These are phyloP conservation scores for Hypoxylon sp. DNA, from an alignment of 2,329 filamentous ascomycete species.

Conservation along the genomic window DNA sequence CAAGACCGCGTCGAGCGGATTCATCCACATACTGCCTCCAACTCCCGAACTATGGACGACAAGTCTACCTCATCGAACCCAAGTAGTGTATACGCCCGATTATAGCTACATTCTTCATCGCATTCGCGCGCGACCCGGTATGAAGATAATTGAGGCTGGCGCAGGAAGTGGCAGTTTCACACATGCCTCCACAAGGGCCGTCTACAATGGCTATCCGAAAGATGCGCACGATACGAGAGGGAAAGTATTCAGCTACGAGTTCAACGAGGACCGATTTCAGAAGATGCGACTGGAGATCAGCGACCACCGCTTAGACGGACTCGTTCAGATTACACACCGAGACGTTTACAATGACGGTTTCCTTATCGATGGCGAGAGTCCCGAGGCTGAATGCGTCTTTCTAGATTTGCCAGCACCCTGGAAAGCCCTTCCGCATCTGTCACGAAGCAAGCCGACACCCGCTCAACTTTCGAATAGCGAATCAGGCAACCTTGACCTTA, in stretches of 20 bases:
- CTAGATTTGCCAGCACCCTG: constrained; percentile 84
- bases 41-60: constrained; percentile 85
- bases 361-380: constrained; percentile 65
- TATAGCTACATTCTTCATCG: constrained; percentile 86
- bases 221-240: constrained; percentile 60
- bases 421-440: constrained; percentile 80
- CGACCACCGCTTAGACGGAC: constrained; percentile 69
- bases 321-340: constrained; percentile 78
- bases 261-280: constrained; percentile 74
- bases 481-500: constrained; percentile 29
- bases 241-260: constrained; percentile 84
- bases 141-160: constrained; percentile 79
- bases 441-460: constrained; percentile 58
- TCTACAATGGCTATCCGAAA: constrained; percentile 75
- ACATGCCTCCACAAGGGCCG: constrained; percentile 77
- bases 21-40: constrained; percentile 79
- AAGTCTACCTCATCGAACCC: constrained; percentile 81
- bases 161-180: constrained; percentile 86
- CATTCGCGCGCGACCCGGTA: constrained; percentile 76
- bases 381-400: constrained; percentile 75
- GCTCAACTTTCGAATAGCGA: constrained; percentile 37
- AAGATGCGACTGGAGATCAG: constrained; percentile 74
- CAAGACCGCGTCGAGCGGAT: constrained; percentile 70
- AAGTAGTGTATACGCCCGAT: constrained; percentile 87
- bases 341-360: constrained; percentile 84